A percentile compares a stretch with the other conserved stretches of the same genome.
phyloP scores from a whole-genome alignment of 164 flowering plant genomes.

The Piper longum region DNA sequence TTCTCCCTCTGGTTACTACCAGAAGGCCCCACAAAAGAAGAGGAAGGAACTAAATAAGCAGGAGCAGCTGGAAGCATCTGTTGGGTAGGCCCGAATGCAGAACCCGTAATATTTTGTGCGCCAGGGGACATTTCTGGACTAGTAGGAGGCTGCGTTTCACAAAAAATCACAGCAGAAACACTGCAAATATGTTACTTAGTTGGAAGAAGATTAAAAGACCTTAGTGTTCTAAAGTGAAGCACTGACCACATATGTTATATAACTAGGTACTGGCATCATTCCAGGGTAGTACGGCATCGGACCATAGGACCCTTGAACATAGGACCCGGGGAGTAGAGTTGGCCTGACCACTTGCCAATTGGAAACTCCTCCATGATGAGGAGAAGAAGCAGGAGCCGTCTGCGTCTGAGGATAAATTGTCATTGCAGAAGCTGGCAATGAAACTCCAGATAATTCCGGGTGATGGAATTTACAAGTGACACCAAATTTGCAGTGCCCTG shows the following conservation, averaged over 20 bases:
- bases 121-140: conserved; percentile 41
- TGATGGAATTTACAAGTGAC: conserved; percentile 91
- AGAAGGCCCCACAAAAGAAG: conserved; percentile 37
- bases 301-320: conserved; percentile 67
- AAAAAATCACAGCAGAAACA: not conserved
- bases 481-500: conserved; percentile 92
- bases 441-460: conserved; percentile 46
- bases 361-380: conserved; percentile 45
- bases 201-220: not conserved
- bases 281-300: conserved; percentile 51
- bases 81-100: conserved; percentile 42
- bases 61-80: conserved; percentile 53
- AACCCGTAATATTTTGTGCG: conserved; percentile 37
- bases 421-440: conserved; percentile 35
- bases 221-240: not conserved
- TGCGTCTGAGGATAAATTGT: conserved; percentile 43
- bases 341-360: conserved; percentile 68
- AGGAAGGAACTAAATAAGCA: conserved; percentile 47
- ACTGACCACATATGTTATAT: conserved; percentile 64
- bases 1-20: conserved; percentile 47
- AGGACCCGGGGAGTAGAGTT: conserved; percentile 49
- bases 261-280: conserved; percentile 60
- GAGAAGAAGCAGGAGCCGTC: conserved; percentile 41
- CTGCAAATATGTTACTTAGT: not conserved
- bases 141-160: conserved; percentile 39